These are phyloP conservation scores for Gypsophila paniculata DNA, from an alignment of 179 eudicot species.

Conservation along the genomic window DNA sequence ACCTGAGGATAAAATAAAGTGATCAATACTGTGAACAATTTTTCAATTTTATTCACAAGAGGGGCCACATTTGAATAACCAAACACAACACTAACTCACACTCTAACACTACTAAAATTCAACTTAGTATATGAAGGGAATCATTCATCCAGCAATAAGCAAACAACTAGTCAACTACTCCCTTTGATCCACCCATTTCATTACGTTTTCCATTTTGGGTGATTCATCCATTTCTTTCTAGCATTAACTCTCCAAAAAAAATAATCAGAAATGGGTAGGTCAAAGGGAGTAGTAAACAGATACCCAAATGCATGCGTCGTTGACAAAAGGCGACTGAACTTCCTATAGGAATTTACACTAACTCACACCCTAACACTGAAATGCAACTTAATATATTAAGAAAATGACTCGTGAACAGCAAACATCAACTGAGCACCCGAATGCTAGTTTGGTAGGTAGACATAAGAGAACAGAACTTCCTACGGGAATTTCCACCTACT, in stretches of 20 bases:
- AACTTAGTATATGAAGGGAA: background rate
- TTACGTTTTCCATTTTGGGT: no score
- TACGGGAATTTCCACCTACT: no score
- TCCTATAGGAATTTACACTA: background rate
- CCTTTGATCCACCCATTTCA: no score
- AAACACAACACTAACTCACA: background rate
- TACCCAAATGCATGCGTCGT: no score
- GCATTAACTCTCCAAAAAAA: no score
- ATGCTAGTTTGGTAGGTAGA: no score
- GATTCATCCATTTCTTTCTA: no score
- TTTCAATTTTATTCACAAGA: background rate
- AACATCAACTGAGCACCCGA: background rate
- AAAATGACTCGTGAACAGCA: background rate
- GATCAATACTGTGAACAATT: slow-evolving; percentile 13
- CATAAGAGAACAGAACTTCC: no score
- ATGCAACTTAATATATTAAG: background rate
- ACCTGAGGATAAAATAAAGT: slow-evolving; percentile 18
- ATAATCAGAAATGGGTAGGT: no score
- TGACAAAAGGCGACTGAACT: background rate
- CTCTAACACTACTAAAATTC: background rate
- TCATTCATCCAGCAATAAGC: background rate
- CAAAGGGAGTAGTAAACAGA: no score
- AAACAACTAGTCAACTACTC: background rate
- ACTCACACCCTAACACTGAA: background rate
- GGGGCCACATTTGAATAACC: no score